Base-by-base conservation (phyloP, 192 early-diverging fungal species). In the Coemansia sp. region DNA sequence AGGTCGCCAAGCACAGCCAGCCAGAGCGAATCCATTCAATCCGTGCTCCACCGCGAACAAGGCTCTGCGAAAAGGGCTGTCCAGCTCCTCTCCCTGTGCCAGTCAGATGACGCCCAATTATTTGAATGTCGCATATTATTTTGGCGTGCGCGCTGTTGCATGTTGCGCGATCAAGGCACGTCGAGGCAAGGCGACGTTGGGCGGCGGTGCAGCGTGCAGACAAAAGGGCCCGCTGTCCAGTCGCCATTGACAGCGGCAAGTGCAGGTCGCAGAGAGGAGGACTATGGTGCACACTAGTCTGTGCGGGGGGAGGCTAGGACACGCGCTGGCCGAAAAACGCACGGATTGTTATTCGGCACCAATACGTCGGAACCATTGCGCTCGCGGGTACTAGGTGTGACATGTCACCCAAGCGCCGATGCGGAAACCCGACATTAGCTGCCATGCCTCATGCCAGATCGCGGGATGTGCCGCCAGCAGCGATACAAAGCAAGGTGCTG, bases 81-180 rank as follows among this genome's bases (percentile, higher is more conserved):
- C 52, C 52, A 52, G 25, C 25, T 52, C 45, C 45, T 48, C 45
- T 48, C 45, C 7, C 45, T 20, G 16, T 42, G 14, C 2, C 48
- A 5, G 48, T 52, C 48, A 52, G 48, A 52, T 52, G 48, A 52
- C 48, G 48, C 48, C 18, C 48, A 52, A 52, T 14, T 52, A 26
- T 26, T 28, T 52, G 48, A 1, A 52, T 52, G 48, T 12, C 48
- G 48, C 48, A 52, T 52, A 52, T 25, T 52, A n/a, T 23, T 52
- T 28, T 52, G 48, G 25, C 25, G 48, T 28, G 48, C 48, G 48
- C 48, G 25, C 25, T 52, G 48, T 23, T 52, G 48, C 25, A 52
- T 52, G 23, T 52, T 52, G 48, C 25, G 25, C 48, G 48, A 52
- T 52, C 48, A 52, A 52, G 23, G 48, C 25, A 26, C 47, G 23